A percentile compares a stretch with the other conserved stretches of the same genome.
Evolutionary conservation across 2,329 filamentous ascomycete species (phyloP).

Genomic region (Epichloe coenophiala): DNA sequence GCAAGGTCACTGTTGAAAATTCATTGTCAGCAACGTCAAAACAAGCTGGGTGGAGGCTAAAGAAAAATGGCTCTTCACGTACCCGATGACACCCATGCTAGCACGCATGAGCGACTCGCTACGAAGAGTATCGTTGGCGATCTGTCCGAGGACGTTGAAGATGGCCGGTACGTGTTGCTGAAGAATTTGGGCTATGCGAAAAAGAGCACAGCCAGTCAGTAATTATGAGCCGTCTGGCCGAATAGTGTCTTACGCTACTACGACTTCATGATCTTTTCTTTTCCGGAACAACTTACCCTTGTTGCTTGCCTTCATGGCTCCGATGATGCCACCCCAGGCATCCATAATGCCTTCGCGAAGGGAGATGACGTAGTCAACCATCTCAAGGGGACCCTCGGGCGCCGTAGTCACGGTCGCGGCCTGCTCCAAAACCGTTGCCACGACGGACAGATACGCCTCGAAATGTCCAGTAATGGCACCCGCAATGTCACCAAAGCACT

Average conservation of each 20-base stretch:
- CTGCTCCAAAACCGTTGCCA: conserved; percentile 88
- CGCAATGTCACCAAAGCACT: conserved; percentile 96
- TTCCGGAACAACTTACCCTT: conserved; percentile 47
- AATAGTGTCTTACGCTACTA: no score
- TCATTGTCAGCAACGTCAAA: conserved; percentile 7
- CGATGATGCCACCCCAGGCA: conserved; percentile 93
- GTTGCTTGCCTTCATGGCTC: conserved; percentile 73
- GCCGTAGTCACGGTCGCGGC: conserved; percentile 70
- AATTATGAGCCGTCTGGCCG: neutral
- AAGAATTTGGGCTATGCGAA: conserved; percentile 48
- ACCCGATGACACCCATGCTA: conserved; percentile 97
- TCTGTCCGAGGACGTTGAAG: conserved; percentile 71
- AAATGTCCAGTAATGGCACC: conserved; percentile 86
- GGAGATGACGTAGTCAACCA: conserved; percentile 92
- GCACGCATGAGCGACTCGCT: conserved; percentile 86
- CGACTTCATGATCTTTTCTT: no score
- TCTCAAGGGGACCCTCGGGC: conserved; percentile 76
- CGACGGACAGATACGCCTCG: conserved; percentile 82
- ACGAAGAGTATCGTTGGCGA: conserved; percentile 72
- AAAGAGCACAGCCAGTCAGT: neutral
- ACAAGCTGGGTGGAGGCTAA: neutral
- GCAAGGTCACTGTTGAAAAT: conserved; percentile 64
- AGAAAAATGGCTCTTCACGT: conserved; percentile 22
- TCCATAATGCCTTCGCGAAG: conserved; percentile 97
- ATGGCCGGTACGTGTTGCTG: conserved; percentile 71